A percentile compares a stretch with the other conserved stretches of the same genome.
These are phyloP conservation scores for Fusarium incarnatum DNA, from an alignment of 2,329 filamentous ascomycete species.

Conservation along the genomic window DNA sequence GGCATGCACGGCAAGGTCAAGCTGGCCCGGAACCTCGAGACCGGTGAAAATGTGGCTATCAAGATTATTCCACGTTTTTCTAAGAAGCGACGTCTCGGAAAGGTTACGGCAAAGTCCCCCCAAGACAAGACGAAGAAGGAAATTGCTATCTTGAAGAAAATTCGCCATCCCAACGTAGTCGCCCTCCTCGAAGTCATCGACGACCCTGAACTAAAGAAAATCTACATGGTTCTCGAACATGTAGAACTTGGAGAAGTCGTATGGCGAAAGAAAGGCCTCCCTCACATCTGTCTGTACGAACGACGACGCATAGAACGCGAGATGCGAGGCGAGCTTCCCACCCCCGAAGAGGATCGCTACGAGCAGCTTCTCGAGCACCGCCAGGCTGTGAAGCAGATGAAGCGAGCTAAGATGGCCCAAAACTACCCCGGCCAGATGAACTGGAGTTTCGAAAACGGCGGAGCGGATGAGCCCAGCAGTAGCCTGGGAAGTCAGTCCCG, in stretches of 20 bases:
- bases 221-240: slow-evolving; percentile 97
- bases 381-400: slow-evolving; percentile 67
- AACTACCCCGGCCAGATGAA: slow-evolving; percentile 67
- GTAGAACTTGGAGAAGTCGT: slow-evolving; percentile 94
- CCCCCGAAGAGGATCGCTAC: slow-evolving; percentile 70
- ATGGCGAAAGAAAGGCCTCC: slow-evolving; percentile 90
- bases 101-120: slow-evolving; percentile 73
- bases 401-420: slow-evolving; percentile 65
- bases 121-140: slow-evolving; percentile 91
- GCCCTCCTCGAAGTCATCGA: slow-evolving; percentile 97
- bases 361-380: slow-evolving; percentile 69
- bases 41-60: slow-evolving; percentile 86
- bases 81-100: slow-evolving; percentile 91
- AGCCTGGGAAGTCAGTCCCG: slow-evolving; percentile 56
- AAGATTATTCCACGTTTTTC: slow-evolving; percentile 98
- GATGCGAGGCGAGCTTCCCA: slow-evolving; percentile 68
- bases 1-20: slow-evolving; percentile 99
- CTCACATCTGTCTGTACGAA: slow-evolving; percentile 85
- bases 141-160: slow-evolving; percentile 98
- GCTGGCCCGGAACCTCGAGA: slow-evolving; percentile 83
- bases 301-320: slow-evolving; percentile 82
- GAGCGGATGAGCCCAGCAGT: slow-evolving; percentile 63
- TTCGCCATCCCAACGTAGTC: slow-evolving; percentile 96
- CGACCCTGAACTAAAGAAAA: slow-evolving; percentile 94
- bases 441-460: slow-evolving; percentile 89